Evolutionary conservation across 176 grass and related monocot genomes (phyloP).

Genomic region (Oryza rufipogon): DNA sequence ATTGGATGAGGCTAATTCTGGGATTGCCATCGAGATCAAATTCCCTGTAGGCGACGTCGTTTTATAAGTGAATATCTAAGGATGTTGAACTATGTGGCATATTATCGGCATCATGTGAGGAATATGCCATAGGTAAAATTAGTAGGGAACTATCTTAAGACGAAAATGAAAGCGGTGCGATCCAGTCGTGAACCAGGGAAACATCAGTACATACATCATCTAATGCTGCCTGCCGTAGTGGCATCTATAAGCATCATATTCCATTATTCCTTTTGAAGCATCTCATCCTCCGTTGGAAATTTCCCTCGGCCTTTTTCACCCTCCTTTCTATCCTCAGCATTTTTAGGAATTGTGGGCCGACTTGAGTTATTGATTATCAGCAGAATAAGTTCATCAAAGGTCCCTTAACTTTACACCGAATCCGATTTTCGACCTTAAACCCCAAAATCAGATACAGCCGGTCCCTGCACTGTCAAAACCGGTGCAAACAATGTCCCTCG

Average conservation of each 20-base stretch:
- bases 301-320: background rate
- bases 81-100: background rate
- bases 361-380: no score
- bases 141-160: background rate
- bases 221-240: background rate
- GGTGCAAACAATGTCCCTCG: no score
- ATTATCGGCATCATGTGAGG: background rate
- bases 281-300: background rate
- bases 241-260: background rate
- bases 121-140: background rate
- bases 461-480: no score
- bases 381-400: no score
- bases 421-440: no score
- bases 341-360: no score
- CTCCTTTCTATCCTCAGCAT: background rate
- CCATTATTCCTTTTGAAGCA: background rate
- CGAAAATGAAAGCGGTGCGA: background rate
- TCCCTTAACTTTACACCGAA: no score
- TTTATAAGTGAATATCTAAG: background rate
- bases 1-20: background rate
- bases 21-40: background rate
- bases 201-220: background rate
- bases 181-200: background rate
- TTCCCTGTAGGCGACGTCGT: background rate
- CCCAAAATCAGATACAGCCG: no score